Percentiles rank a stretch among this genome's conserved stretches.
Conservation (phyloP, 148 eudicot genomes). For the Fagopyrum esculentum region DNA sequence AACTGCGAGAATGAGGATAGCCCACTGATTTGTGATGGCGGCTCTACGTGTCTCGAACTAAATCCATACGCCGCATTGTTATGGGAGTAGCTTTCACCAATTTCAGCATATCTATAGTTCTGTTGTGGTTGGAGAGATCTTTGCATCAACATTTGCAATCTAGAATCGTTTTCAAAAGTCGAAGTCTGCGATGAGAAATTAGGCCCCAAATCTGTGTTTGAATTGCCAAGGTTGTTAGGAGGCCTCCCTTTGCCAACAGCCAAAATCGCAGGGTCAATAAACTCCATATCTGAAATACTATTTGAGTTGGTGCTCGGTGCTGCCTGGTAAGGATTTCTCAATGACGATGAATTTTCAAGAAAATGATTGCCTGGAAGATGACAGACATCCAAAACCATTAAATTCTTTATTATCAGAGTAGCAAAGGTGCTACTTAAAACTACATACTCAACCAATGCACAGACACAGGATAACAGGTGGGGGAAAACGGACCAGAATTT, state of each 20-base stretch:
- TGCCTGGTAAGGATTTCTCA: conserved; percentile 55
- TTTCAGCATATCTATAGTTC: conserved; percentile 44
- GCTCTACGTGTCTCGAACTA: conserved; percentile 59
- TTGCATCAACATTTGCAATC: conserved; percentile 63
- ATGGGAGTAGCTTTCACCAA: conserved; percentile 34
- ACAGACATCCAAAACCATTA: neutral
- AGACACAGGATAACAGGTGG: neutral
- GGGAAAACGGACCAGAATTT: conserved; percentile 51
- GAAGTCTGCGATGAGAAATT: conserved; percentile 19
- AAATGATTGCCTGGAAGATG: conserved; percentile 51
- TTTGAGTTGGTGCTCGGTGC: conserved; percentile 34
- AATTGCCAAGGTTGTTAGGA: conserved; percentile 23
- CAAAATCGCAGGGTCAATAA: conserved; percentile 91
- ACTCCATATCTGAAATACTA: conserved; percentile 60
- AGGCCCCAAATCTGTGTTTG: conserved; percentile 26
- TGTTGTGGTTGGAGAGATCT: conserved; percentile 60
- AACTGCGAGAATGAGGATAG: conserved; percentile 35
- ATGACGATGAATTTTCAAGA: conserved; percentile 40
- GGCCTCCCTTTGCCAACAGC: conserved; percentile 68
- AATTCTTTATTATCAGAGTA: neutral
- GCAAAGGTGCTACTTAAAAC: neutral
- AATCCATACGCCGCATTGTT: conserved; percentile 49
- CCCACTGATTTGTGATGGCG: conserved; percentile 37
- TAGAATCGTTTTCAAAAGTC: conserved; percentile 39
- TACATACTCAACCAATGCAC: neutral